Percentiles rank a stretch among this genome's conserved stretches.
phyloP scores from a whole-genome alignment of 164 flowering plant species.

The Stephania cephalantha region DNA sequence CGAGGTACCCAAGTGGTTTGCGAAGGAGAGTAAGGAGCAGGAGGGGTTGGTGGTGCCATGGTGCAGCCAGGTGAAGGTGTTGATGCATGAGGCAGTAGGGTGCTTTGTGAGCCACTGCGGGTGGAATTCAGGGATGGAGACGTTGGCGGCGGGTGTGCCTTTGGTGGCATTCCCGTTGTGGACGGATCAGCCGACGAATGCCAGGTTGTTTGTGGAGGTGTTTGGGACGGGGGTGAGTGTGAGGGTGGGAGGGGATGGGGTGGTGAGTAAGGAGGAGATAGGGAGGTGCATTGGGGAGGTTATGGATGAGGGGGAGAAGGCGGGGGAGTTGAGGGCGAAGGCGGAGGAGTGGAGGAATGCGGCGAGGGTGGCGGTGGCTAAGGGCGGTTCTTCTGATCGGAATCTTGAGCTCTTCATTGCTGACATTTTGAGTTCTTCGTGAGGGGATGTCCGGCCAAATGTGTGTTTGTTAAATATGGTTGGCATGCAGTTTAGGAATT shows the following conservation, averaged over 20 bases:
- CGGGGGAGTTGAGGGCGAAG: constrained; percentile 48
- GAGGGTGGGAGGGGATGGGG: constrained; percentile 23
- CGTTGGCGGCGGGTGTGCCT: constrained; percentile 47
- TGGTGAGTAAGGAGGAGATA: constrained; percentile 50
- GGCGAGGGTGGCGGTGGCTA: constrained; percentile 51
- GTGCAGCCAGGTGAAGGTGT: constrained; percentile 57
- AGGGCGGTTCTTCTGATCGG: constrained; percentile 57
- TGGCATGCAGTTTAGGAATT: too few species aligned
- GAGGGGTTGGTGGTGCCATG: constrained; percentile 62
- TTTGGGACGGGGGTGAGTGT: constrained; percentile 45
- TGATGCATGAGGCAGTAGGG: constrained; percentile 47
- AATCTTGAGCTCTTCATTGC: constrained; percentile 43
- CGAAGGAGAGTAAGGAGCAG: constrained; percentile 36
- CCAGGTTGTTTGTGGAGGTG: constrained; percentile 49
- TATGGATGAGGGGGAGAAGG: constrained; percentile 33
- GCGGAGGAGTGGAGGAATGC: constrained; percentile 52
- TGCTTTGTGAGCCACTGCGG: constrained; percentile 80
- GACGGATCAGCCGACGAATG: constrained; percentile 70
- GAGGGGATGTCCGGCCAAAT: neutral
- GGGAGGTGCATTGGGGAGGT: constrained; percentile 46
- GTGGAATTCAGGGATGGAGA: constrained; percentile 74
- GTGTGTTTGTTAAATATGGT: too few species aligned
- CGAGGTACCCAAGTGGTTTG: constrained; percentile 45
- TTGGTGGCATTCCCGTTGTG: constrained; percentile 57
- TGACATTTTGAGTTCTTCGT: constrained; percentile 4